Evolutionary conservation across 208 protist species (phyloP), one percentile per base, ranked within the genome.

Genomic region (Blastocrithidia nonstop): DNA sequence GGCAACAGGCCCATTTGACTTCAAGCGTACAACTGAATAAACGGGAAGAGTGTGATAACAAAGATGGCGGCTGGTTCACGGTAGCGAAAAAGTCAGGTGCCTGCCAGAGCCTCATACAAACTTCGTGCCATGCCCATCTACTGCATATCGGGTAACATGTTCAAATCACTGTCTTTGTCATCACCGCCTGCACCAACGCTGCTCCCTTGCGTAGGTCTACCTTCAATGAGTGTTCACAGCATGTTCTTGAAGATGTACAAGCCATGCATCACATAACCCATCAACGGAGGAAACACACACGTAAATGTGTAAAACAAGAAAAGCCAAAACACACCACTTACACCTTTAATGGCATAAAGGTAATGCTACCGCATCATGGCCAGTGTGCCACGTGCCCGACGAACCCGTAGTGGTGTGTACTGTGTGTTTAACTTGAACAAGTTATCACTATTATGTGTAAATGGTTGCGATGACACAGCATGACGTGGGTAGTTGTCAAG

Each of bases 161-260:
- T 35, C 11, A 11, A 15, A n/a, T n/a, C 29, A 35, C n/a, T n/a
- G 11, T 35, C 29, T 11, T 35, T 15, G 29, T n/a, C 29, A 35
- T n/a, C 29, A 35, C 29, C 29, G n/a, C 29, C 29, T 11, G 11
- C n/a, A n/a, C 35, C 53, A 19, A 23, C 35, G 35, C 49, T 50
- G 32, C 72, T 64, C 17, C 61, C 61, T 48, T 85, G 80, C 27
- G 56, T 50, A 0, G 69, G 80, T 17, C 50, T 50, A 16, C 63
- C 55, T 45, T 46, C n/a, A 35, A 80, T 46, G 22, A 57, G 27
- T 26, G 64, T 60, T 55, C 61, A 83, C 24, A 70, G 9, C 9
- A 67, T 26, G 43, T 89, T 89, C 36, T 66, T 66, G 42, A 81
- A 79, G 19, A 83, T 71, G 62, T 70, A 85, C 4, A 65, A 6